These are phyloP conservation scores for Scortechinia acanthostroma DNA, from an alignment of 2,329 filamentous ascomycete species.

Conservation along the genomic window DNA sequence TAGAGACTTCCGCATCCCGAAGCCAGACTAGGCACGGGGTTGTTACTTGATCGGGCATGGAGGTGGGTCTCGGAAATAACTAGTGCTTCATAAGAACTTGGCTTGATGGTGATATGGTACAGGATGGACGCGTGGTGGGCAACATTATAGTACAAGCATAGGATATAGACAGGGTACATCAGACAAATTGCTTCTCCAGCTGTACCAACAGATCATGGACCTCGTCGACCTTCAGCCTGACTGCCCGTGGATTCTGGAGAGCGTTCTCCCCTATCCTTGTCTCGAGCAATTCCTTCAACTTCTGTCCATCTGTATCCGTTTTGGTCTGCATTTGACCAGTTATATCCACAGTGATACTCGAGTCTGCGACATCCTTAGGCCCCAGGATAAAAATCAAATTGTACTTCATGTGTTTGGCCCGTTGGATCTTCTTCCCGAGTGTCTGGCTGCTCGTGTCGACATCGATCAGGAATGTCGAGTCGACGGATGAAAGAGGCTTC, in stretches of 20 bases:
- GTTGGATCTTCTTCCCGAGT: slow-evolving; percentile 40
- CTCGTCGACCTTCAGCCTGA: neutral
- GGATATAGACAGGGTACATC: neutral
- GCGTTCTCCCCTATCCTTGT: neutral
- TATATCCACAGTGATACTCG: slow-evolving; percentile 13
- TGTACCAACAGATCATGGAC: neutral
- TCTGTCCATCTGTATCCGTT: neutral
- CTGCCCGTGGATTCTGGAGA: neutral
- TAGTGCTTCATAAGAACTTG: too few species aligned
- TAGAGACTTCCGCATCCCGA: too few species aligned
- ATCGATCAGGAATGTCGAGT: slow-evolving; percentile 36
- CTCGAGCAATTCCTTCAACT: neutral
- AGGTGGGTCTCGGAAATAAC: too few species aligned
- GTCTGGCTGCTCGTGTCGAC: slow-evolving; percentile 33
- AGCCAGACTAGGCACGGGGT: too few species aligned
- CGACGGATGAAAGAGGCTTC: slow-evolving; percentile 25
- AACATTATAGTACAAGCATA: too few species aligned
- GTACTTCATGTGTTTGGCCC: slow-evolving; percentile 40
- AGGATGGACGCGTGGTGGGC: too few species aligned
- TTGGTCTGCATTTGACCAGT: neutral
- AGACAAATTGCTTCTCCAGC: neutral
- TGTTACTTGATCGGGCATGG: too few species aligned
- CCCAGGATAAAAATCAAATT: slow-evolving; percentile 44
- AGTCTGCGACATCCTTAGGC: slow-evolving; percentile 23
- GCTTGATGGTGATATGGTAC: too few species aligned